These are phyloP conservation scores for Neocatenulostroma microsporum DNA, from an alignment of 2,329 filamentous ascomycete genomes.

Conservation along the genomic window DNA sequence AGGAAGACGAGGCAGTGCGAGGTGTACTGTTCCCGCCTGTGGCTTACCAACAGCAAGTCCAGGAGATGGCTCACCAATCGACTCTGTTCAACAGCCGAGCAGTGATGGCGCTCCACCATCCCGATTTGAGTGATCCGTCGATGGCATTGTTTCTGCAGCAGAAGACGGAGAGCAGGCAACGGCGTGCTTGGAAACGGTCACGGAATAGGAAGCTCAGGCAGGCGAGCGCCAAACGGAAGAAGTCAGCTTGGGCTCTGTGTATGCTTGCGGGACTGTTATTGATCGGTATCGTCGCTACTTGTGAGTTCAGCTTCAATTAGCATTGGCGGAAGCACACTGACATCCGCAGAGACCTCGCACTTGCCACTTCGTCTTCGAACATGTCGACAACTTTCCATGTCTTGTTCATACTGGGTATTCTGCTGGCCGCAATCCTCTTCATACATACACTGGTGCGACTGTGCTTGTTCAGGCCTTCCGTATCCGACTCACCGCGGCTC, in stretches of 20 bases:
- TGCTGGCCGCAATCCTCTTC: slow-evolving; percentile 70
- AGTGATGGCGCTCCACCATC: slow-evolving; percentile 23
- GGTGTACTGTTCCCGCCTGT: slow-evolving; percentile 16
- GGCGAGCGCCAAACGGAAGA: neutral
- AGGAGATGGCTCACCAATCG: slow-evolving; percentile 20
- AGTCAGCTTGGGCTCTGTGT: slow-evolving; percentile 13
- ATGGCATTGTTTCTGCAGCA: slow-evolving; percentile 22
- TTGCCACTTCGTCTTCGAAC: slow-evolving; percentile 59
- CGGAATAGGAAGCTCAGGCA: slow-evolving; percentile 8
- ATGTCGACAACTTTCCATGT: slow-evolving; percentile 67
- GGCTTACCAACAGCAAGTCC: slow-evolving; percentile 15
- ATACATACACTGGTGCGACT: slow-evolving; percentile 69
- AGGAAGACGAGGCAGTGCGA: slow-evolving; percentile 5
- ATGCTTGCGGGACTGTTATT: slow-evolving; percentile 22
- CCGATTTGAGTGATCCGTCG: slow-evolving; percentile 23
- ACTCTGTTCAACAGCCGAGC: slow-evolving; percentile 22
- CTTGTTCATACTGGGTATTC: slow-evolving; percentile 68
- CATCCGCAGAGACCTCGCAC: slow-evolving; percentile 72
- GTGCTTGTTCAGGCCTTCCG: slow-evolving; percentile 47
- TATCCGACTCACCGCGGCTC: slow-evolving; percentile 1
- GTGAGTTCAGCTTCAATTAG: slow-evolving; percentile 16
- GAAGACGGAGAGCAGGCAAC: slow-evolving; percentile 17
- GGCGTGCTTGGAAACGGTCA: slow-evolving; percentile 17
- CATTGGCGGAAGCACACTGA: too few relatives aligned
- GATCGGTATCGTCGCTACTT: slow-evolving; percentile 25